Evolutionary conservation across 2,329 filamentous ascomycete species (phyloP).

Genomic region (Aureobasidium leucospermi): DNA sequence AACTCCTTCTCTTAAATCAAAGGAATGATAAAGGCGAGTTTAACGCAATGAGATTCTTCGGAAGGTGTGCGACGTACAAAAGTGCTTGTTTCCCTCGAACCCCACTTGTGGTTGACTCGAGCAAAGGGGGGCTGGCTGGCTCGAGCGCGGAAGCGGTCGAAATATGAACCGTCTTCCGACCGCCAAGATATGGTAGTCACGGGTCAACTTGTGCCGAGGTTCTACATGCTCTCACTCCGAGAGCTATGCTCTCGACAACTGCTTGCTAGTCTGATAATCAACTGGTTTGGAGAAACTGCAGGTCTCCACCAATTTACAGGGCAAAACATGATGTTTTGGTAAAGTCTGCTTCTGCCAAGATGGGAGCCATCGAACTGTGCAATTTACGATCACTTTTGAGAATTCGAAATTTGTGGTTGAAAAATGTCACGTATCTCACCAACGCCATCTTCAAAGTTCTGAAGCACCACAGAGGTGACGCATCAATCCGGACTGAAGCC

Average conservation of each 20-base stretch:
- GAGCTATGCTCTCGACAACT: not conserved
- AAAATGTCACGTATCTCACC: too few species aligned
- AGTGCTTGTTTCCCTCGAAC: not conserved
- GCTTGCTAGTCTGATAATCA: not conserved
- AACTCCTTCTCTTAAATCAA: not conserved
- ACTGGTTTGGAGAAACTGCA: too few species aligned
- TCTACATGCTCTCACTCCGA: not conserved
- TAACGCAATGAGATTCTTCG: not conserved
- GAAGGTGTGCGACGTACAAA: not conserved
- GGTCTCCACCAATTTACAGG: too few species aligned
- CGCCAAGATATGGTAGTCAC: not conserved
- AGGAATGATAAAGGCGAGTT: not conserved
- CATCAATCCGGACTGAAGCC: too few species aligned
- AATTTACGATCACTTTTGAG: too few species aligned
- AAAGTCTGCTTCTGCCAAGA: too few species aligned
- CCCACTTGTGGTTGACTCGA: conserved; percentile 6
- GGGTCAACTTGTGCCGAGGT: not conserved
- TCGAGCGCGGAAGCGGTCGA: not conserved
- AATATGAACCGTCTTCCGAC: not conserved
- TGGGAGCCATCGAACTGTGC: too few species aligned
- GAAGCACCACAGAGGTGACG: too few species aligned
- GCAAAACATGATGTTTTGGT: too few species aligned
- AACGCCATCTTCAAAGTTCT: too few species aligned
- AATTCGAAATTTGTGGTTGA: too few species aligned
- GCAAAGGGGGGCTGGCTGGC: not conserved